These are phyloP conservation scores for Hyphodiscus hymeniophilus DNA, from an alignment of 495 filamentous ascomycete genomes.

Conservation along the genomic window DNA sequence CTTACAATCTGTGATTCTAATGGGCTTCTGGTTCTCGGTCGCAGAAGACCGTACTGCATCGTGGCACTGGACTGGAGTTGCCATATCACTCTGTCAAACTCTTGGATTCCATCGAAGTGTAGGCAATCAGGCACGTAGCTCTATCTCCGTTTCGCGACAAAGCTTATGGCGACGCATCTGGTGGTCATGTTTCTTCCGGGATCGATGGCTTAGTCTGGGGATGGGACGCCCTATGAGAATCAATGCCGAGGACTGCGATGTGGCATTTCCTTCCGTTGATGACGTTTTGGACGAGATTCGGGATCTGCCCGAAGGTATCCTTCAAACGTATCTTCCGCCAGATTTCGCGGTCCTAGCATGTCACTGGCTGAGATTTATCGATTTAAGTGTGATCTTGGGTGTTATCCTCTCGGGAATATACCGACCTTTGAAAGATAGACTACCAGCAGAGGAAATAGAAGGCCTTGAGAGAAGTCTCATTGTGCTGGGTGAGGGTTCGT, in stretches of 20 bases:
- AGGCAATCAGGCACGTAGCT: background rate
- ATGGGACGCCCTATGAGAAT: conserved; percentile 22
- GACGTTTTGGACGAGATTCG: conserved; percentile 3
- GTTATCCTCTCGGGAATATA: background rate
- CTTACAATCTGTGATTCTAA: conserved; percentile 18
- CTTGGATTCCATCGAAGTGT: conserved; percentile 16
- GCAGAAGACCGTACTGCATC: conserved; percentile 20
- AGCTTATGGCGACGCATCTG: conserved; percentile 21
- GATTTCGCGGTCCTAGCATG: background rate
- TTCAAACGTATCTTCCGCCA: background rate
- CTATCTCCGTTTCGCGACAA: conserved; percentile 1
- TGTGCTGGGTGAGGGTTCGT: no score
- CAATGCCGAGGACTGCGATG: conserved; percentile 13
- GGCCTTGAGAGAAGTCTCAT: background rate
- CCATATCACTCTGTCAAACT: conserved; percentile 21
- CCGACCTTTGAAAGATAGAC: background rate
- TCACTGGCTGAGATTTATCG: background rate
- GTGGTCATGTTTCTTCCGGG: conserved; percentile 20
- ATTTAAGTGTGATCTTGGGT: background rate
- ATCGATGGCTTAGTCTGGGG: conserved; percentile 18
- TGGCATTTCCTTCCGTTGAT: background rate
- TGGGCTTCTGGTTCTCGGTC: conserved; percentile 21
- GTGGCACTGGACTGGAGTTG: conserved; percentile 23
- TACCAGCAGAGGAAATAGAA: background rate
- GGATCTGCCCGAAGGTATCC: background rate